These are phyloP conservation scores for Phlegmacium glaucopus DNA, from an alignment of 768 basidiomycete species.

Conservation along the genomic window DNA sequence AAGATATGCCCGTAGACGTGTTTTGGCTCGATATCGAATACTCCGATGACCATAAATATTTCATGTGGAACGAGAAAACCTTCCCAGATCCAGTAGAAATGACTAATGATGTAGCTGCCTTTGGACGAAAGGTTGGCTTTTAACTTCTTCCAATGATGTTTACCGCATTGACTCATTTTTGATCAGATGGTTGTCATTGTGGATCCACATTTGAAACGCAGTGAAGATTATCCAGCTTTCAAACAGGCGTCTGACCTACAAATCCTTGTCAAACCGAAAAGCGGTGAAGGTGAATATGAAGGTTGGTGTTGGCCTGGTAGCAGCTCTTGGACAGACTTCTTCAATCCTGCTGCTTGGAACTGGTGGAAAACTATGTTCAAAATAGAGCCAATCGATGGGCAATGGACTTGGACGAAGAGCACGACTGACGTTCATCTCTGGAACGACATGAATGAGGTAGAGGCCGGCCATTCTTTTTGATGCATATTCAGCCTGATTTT, in stretches of 20 bases:
- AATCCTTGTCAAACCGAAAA: slow-evolving; percentile 77
- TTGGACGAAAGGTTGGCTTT: slow-evolving; percentile 71
- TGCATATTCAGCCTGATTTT: not conserved
- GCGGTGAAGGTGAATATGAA: slow-evolving; percentile 83
- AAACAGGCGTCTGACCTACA: slow-evolving; percentile 78
- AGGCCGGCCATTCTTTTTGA: slow-evolving; percentile 4
- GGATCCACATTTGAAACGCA: slow-evolving; percentile 93
- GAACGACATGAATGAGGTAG: slow-evolving; percentile 99
- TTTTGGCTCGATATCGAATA: slow-evolving; percentile 99
- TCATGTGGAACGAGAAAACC: slow-evolving; percentile 89
- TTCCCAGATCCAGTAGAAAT: slow-evolving; percentile 96
- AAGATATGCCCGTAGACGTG: slow-evolving; percentile 92
- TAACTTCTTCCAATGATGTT: not conserved
- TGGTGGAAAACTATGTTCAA: slow-evolving; percentile 92
- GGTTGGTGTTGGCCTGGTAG: slow-evolving; percentile 99
- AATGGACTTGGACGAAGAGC: slow-evolving; percentile 78
- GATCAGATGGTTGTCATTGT: slow-evolving; percentile 94
- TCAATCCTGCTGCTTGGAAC: slow-evolving; percentile 85
- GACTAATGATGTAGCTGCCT: slow-evolving; percentile 83
- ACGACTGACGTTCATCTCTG: slow-evolving; percentile 88
- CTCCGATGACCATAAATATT: slow-evolving; percentile 90
- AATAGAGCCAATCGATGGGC: slow-evolving; percentile 44
- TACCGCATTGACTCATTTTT: not conserved
- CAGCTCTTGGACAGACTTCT: slow-evolving; percentile 96
- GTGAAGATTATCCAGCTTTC: slow-evolving; percentile 76